These are phyloP conservation scores for Schwanniomyces yamadae DNA, from an alignment of 805 yeast species.

Conservation along the genomic window DNA sequence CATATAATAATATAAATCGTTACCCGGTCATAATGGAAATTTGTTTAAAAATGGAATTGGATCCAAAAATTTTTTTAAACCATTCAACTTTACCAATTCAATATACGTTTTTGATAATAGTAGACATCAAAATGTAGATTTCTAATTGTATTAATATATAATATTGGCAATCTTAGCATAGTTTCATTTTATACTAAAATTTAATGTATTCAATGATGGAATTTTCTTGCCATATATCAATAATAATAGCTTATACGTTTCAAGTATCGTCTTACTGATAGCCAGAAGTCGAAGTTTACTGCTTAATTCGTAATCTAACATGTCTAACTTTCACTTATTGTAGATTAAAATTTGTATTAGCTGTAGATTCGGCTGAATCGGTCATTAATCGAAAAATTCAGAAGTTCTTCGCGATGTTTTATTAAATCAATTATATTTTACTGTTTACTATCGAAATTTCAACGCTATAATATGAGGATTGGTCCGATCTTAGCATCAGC, in stretches of 20 bases:
- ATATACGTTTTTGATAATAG: background rate
- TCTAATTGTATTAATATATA: conserved; percentile 1
- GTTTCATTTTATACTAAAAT: conserved; percentile 38
- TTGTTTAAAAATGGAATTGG: background rate
- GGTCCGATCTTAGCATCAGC: conserved; percentile 13
- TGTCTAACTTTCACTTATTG: background rate
- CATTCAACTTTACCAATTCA: too few relatives aligned
- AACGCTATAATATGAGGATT: too few relatives aligned
- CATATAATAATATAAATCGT: too few relatives aligned
- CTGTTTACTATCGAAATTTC: too few relatives aligned
- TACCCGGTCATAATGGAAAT: too few relatives aligned
- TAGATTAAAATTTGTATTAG: too few relatives aligned
- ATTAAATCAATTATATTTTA: too few relatives aligned
- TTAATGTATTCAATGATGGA: conserved; percentile 45
- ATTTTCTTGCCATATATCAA: conserved; percentile 41
- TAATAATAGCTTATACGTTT: conserved; percentile 13
- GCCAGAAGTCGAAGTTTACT: conserved; percentile 16
- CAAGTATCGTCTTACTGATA: conserved; percentile 21
- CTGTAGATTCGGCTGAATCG: conserved; percentile 3
- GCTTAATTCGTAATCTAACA: conserved; percentile 21
- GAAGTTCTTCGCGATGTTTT: too few relatives aligned
- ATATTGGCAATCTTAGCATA: conserved; percentile 45
- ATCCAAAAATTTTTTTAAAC: too few relatives aligned
- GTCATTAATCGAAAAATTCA: too few relatives aligned
- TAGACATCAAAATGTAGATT: background rate